Percentiles rank a stretch among this genome's conserved stretches.
These are phyloP conservation scores for Saccharum officinarum DNA, from an alignment of 176 grass and related monocot species.

Conservation along the genomic window DNA sequence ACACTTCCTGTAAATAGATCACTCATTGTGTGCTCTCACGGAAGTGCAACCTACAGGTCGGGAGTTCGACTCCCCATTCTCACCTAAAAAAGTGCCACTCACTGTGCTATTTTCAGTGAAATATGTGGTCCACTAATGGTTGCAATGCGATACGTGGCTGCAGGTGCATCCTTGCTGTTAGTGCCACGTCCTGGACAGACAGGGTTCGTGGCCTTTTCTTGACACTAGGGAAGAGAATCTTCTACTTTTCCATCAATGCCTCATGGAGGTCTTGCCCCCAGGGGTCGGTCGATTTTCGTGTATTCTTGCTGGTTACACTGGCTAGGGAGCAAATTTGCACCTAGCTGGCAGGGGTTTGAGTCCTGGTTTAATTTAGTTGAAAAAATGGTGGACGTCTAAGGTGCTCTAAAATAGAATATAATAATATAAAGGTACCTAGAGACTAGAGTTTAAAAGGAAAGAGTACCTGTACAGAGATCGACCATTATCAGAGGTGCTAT, in stretches of 20 bases:
- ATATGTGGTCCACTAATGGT: neutral
- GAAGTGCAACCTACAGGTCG: neutral
- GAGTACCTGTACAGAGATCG: constrained; percentile 60
- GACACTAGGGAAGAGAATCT: neutral
- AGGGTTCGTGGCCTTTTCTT: neutral
- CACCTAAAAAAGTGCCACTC: neutral
- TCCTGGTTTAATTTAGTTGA: neutral
- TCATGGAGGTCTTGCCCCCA: neutral
- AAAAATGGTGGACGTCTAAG: neutral
- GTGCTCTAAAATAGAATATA: neutral
- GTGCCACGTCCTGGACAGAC: neutral
- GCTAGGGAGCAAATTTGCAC: neutral
- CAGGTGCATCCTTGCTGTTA: neutral
- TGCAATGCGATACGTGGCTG: neutral
- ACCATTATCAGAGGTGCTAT: constrained; percentile 59
- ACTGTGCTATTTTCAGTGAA: neutral
- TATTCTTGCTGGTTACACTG: neutral
- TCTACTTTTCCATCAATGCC: neutral
- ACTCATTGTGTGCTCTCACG: neutral
- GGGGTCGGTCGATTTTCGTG: neutral
- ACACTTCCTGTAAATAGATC: constrained; percentile 43
- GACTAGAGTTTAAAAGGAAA: neutral
- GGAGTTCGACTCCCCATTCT: neutral
- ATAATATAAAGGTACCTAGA: neutral
- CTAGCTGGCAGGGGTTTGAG: neutral